Base-by-base conservation (phyloP, 2,329 filamentous ascomycete species). In the Lizonia empirigonia region DNA sequence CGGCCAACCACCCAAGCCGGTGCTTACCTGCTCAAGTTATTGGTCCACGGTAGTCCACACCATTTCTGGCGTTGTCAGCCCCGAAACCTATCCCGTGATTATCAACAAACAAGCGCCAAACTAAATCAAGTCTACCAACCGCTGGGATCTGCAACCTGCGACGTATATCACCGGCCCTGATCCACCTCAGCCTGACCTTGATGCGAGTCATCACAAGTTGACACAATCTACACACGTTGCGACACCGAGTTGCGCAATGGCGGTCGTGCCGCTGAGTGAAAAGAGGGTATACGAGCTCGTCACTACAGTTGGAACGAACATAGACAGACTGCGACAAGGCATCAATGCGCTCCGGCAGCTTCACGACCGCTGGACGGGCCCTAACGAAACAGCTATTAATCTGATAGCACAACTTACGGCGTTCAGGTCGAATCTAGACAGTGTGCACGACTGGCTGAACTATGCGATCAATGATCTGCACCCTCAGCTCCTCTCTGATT, bases 331-430 rank as follows among this genome's bases (percentile, higher is more conserved):
- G 52, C 68, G 70, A 35, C 60, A 65, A 39, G 61, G 59, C 30
- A 71, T 71, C 49, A 63, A 70, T 47, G 59, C 58, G 29, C 54
- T 72, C 50, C 64, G 70, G 26, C 64, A 69, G 41, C 68, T 72
- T 29, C 69, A 71, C 62, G 66, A 72, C 48, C 68, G 62, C 34
- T 70, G 63, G 62, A 66, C 58, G 37, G 67, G 68, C 53, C 53
- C 56, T 58, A 63, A 63, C 52, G 60, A 57, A 38, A 62, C 61
- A 7, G 67, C 63, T 15, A 72, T 72, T 55, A 71, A 72, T 41
- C 59, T 72, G 16, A 71, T 72, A 53, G 70, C 70, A 36, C 69
- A 72, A 44, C 44, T 71, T 24, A 69, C 69, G 1, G 62, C 69
- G 1, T 48, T 72, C 33, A 71, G 70, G 44, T 68, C 69, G 12